These are phyloP conservation scores for Schoenoplectus triqueter DNA, from an alignment of 202 grass and related monocot species.

Conservation along the genomic window DNA sequence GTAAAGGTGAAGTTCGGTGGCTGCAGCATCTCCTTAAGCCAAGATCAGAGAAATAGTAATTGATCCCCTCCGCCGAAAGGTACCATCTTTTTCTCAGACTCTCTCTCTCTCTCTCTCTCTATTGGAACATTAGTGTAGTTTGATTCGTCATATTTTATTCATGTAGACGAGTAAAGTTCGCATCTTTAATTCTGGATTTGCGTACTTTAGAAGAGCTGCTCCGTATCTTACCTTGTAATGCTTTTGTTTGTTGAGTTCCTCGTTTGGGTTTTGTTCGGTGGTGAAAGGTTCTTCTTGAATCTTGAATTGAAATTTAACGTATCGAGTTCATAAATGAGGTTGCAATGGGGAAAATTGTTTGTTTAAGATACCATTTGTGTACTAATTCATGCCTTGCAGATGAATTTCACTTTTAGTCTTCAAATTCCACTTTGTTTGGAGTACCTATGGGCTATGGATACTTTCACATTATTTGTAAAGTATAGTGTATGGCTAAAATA, in stretches of 20 bases:
- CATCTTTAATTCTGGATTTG: constrained; percentile 16
- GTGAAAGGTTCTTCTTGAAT: constrained; percentile 14
- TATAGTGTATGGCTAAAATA: background rate
- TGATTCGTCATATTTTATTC: background rate
- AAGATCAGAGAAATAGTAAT: constrained; percentile 1
- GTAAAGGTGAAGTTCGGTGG: constrained; percentile 10
- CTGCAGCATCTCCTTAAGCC: background rate
- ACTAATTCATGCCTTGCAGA: background rate
- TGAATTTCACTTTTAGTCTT: background rate
- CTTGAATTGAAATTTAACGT: constrained; percentile 14
- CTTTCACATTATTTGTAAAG: background rate
- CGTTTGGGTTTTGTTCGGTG: background rate
- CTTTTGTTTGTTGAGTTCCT: background rate
- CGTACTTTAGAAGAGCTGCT: constrained; percentile 11
- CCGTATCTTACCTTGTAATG: background rate
- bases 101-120: background rate
- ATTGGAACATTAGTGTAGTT: background rate
- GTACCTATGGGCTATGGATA: constrained; percentile 4
- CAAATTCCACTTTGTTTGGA: constrained; percentile 11
- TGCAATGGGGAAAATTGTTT: background rate
- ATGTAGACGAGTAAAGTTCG: background rate
- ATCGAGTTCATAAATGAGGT: background rate
- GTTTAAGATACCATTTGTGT: background rate
- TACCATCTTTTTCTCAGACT: constrained; percentile 13
- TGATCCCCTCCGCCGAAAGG: constrained; percentile 33